These are phyloP conservation scores for Fraxinus dipetala DNA, from an alignment of 305 asterid genomes.

Conservation along the genomic window DNA sequence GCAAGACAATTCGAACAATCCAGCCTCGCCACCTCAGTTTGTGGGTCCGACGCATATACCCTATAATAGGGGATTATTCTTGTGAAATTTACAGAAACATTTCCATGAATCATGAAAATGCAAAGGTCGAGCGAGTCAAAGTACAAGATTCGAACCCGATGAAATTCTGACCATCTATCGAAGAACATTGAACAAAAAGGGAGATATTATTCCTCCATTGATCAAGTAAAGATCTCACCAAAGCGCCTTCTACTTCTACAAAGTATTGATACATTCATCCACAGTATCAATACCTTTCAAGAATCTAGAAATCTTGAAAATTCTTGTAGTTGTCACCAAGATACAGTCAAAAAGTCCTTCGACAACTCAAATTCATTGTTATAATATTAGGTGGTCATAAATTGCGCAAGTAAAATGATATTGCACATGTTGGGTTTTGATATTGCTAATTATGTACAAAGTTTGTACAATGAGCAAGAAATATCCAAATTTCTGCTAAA, in stretches of 20 bases:
- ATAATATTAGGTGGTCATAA: not conserved
- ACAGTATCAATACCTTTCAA: too few species aligned
- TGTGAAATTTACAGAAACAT: not conserved
- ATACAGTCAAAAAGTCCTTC: not conserved
- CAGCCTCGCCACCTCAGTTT: not conserved
- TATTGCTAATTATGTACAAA: not conserved
- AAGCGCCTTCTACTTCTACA: too few species aligned
- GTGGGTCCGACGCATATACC: not conserved
- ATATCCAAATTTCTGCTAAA: too few species aligned
- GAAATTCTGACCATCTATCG: too few species aligned
- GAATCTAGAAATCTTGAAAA: not conserved
- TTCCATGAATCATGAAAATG: not conserved
- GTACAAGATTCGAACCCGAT: too few species aligned
- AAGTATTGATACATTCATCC: not conserved
- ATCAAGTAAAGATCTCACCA: too few species aligned
- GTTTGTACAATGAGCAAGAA: not conserved
- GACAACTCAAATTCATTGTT: not conserved
- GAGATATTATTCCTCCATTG: too few species aligned
- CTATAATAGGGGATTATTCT: not conserved
- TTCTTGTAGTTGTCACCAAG: not conserved
- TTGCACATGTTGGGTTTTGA: not conserved
- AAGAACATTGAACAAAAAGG: too few species aligned
- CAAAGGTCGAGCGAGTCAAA: not conserved
- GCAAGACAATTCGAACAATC: not conserved
- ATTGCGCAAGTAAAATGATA: not conserved